These are phyloP conservation scores for Kwoniella sp. DNA, from an alignment of 768 basidiomycete genomes.

Conservation along the genomic window DNA sequence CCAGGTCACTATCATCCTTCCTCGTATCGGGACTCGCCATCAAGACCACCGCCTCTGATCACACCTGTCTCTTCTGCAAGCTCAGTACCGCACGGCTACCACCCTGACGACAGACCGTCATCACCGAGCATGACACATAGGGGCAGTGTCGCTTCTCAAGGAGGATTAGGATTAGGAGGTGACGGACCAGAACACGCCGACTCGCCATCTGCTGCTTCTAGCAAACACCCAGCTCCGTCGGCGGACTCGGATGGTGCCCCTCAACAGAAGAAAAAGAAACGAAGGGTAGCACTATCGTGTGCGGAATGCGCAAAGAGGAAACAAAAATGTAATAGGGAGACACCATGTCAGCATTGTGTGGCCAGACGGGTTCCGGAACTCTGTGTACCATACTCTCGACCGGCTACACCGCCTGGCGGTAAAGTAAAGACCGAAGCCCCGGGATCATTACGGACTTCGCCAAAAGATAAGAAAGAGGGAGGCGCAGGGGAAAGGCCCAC, in stretches of 20 bases:
- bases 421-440: constrained; percentile 26
- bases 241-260: constrained; percentile 12
- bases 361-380: constrained; percentile 53
- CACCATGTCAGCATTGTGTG: constrained; percentile 56
- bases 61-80: constrained; percentile 13
- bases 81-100: not conserved
- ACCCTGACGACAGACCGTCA: constrained; percentile 5
- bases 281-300: constrained; percentile 51
- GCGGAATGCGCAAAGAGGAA: constrained; percentile 54
- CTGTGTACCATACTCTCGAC: constrained; percentile 40
- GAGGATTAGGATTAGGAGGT: not conserved
- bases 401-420: constrained; percentile 28
- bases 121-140: constrained; percentile 2
- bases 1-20: constrained; percentile 6
- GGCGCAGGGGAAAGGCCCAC: constrained; percentile 2
- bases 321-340: constrained; percentile 54
- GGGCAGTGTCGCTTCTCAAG: constrained; percentile 11
- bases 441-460: constrained; percentile 12
- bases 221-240: constrained; percentile 11
- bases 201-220: not conserved
- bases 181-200: not conserved
- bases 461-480: constrained; percentile 14
- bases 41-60: constrained; percentile 24
- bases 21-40: constrained; percentile 14
- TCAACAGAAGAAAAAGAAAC: constrained; percentile 50